Percentiles rank a stretch among this genome's conserved stretches.
phyloP scores from a whole-genome alignment of 306 rosid species.

The Malus domestica region ASM211411v1 NC_041798.1:40547001-40547500 shows the following conservation, averaged over 20 bases:
- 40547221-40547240: not conserved
- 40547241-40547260: not conserved
- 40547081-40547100: not conserved
- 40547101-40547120: not conserved
- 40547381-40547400: not conserved
- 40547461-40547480: constrained; percentile 27
- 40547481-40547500: constrained; percentile 32
- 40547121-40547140: not conserved
- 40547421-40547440: constrained; percentile 17
- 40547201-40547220: not conserved
- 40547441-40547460: constrained; percentile 72
- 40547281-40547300: not conserved
- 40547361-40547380: not conserved
- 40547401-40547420: not conserved
- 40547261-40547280: not conserved
- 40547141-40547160: not conserved
- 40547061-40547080: not conserved
- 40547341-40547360: not conserved
- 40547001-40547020: not conserved
- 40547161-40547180: not conserved
- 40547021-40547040: not conserved
- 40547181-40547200: not conserved
- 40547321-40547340: not conserved
- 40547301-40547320: not conserved
- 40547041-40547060: no score